Base-by-base conservation (phyloP, 371 early-diverging fungal genomes). In the Actinomortierella wolfii region DNA sequence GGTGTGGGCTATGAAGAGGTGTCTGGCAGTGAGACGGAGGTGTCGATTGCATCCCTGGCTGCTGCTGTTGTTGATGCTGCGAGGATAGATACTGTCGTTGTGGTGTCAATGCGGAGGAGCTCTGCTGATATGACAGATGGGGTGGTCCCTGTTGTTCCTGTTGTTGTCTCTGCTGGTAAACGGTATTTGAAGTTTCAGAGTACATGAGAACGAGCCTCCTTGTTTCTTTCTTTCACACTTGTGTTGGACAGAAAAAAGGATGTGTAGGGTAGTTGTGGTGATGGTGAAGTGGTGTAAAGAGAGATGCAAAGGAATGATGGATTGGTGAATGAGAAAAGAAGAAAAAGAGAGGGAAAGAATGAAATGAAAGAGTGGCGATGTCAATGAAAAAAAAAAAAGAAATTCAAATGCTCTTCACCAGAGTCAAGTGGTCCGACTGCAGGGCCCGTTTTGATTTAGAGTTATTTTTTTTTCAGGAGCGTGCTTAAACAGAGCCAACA, bases 111-210 rank as follows among this genome's bases (percentile, higher is more conserved):
- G 34, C 7, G 4, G 34, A 34, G 34, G 34, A 34, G 34, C 34
- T 11, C 34, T 34, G 34, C 4, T 34, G 34, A 11, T 6, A 34
- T 4, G 34, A 11, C 20, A 49, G 59, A 54, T 58, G 45, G 17
- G 61, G 52, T 26, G 65, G 71, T 48, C 65, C 61, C 21, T 65
- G 61, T 29, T n/a, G n/a, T 34, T 54, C 2, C 21, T 13, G 34
- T 44, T 45, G 15, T 24, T 34, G 21, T 21, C 28, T 24, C 3
- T 51, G 26, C 28, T 28, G 29, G 34, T 51, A 28, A n/a, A 4
- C 26, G 1, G 28, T 28, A 28, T 51, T 51, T 1, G 34, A 34
- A 11, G 34, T 11, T 34, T 11, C 34, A 6, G 51, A 51, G 57
- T 52, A 46, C 42, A 56, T 57, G 21, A 41, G 14, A 34, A 11